Evolutionary conservation across 345 rosid species (phyloP), one percentile per base, ranked within the genome.

Genomic region (Rhodamnia argentea): DNA sequence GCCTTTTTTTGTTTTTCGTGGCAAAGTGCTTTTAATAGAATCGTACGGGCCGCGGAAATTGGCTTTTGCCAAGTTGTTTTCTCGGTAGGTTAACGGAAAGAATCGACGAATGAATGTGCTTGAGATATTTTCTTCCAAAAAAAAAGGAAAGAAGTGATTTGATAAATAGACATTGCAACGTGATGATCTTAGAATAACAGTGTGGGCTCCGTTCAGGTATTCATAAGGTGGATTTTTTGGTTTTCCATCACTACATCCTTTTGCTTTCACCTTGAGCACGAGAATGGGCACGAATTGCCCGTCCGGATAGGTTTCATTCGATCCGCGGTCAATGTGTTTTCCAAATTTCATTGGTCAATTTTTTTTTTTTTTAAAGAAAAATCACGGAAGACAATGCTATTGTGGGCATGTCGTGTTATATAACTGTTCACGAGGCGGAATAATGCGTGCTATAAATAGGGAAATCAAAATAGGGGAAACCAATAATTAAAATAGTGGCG

Each of bases 261-360:
- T 37, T 37, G 40, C 44, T 29, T 29, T 64, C 42, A 7, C 42
- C 12, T 29, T 3, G 23, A 10, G 1, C 4, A 23, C 3, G 3
- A 14, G 40, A 27, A 8, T 3, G 40, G 0, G 0, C 22, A 29
- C 8, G 3, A 1, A 7, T 3, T 3, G 23, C 2, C 0, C 42
- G 0, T 29, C 27, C 1, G 3, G 0, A 3, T 15, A 64, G 5
- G 37, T 7, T 27, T 62, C 7, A 15, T 62, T 62, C 5, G 1
- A 29, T 1, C 3, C 0, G 0, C 11, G 3, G 3, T 29, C 10
- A 18, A 6, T 2, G 3, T 5, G 55, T 2, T 14, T 53, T 20
- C 3, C 40, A 0, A 62, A 62, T 14, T 59, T n/a, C 32, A 1
- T 13, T 24, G 1, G 6, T 24, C 1, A 37, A 37, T 2, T 2